Evolutionary conservation across 768 basidiomycete species (phyloP).

Genomic region (Symmetrospora coprosmae): DNA sequence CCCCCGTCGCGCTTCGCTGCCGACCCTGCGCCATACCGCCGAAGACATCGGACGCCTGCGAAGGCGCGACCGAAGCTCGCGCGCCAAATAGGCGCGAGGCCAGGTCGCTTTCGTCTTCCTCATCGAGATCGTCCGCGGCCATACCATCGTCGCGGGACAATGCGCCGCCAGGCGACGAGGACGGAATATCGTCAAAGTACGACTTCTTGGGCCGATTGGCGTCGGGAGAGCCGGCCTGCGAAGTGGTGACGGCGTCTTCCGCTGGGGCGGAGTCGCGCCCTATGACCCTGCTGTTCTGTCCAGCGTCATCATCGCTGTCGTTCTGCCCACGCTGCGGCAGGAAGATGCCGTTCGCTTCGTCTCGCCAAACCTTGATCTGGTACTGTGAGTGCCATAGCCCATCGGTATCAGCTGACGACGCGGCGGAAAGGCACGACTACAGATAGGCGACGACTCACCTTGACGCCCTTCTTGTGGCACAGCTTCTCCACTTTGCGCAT

Average conservation of each 20-base stretch:
- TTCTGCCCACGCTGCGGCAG: too few species aligned
- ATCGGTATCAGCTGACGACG: too few species aligned
- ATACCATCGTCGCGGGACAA: not conserved
- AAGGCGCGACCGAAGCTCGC: too few species aligned
- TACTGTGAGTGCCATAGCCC: not conserved
- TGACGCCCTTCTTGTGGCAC: slow-evolving; percentile 71
- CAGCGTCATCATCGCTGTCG: not conserved
- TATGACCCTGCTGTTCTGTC: not conserved
- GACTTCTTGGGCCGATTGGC: not conserved
- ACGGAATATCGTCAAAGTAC: slow-evolving; percentile 12
- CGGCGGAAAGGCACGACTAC: not conserved
- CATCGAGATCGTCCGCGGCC: slow-evolving; percentile 21
- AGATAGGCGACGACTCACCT: slow-evolving; percentile 44
- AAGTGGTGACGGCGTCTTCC: not conserved
- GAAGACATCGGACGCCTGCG: too few species aligned
- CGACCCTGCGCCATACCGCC: too few species aligned
- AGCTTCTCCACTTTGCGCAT: slow-evolving; percentile 72
- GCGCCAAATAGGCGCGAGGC: too few species aligned
- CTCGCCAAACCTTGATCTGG: slow-evolving; percentile 63
- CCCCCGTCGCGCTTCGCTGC: too few species aligned
- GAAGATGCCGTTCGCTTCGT: slow-evolving; percentile 42
- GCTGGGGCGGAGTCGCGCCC: too few species aligned
- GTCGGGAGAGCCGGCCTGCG: not conserved
- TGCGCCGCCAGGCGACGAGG: slow-evolving; percentile 24
- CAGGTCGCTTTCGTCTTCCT: slow-evolving; percentile 38